Evolutionary conservation across 2,329 filamentous ascomycete species (phyloP).

Genomic region (Hymenoscyphus salicellus): DNA sequence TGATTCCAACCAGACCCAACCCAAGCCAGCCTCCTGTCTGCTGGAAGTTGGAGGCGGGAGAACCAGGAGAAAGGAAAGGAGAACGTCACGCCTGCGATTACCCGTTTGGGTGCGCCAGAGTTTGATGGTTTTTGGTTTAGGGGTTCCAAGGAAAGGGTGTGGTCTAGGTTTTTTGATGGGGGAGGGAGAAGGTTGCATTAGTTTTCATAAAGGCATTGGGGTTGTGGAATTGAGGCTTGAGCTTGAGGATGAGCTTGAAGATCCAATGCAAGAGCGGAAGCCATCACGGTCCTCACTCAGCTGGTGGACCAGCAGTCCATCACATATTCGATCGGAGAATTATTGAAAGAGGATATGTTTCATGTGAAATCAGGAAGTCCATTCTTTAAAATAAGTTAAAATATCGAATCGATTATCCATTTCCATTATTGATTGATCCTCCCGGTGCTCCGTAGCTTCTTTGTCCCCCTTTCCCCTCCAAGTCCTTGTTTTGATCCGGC

Average conservation of each 20-base stretch:
- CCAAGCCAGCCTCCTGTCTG: background rate
- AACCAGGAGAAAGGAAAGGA: too few relatives aligned
- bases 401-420: background rate
- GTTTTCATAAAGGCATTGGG: background rate
- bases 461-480: background rate
- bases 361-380: background rate
- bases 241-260: background rate
- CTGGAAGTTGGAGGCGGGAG: background rate
- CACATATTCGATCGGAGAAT: background rate
- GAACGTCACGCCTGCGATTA: background rate
- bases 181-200: background rate
- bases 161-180: background rate
- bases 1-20: background rate
- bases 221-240: background rate
- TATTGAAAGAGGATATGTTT: background rate
- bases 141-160: background rate
- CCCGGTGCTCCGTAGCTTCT: background rate
- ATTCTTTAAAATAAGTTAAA: background rate
- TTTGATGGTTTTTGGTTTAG: background rate
- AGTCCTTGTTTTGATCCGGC: background rate
- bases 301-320: background rate
- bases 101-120: background rate
- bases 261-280: background rate
- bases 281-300: background rate
- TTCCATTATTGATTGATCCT: constrained; percentile 3